Percentiles rank a stretch among this genome's conserved stretches.
These are phyloP conservation scores for Alternaria longipes DNA, from an alignment of 2,329 filamentous ascomycete genomes.

Conservation along the genomic window DNA sequence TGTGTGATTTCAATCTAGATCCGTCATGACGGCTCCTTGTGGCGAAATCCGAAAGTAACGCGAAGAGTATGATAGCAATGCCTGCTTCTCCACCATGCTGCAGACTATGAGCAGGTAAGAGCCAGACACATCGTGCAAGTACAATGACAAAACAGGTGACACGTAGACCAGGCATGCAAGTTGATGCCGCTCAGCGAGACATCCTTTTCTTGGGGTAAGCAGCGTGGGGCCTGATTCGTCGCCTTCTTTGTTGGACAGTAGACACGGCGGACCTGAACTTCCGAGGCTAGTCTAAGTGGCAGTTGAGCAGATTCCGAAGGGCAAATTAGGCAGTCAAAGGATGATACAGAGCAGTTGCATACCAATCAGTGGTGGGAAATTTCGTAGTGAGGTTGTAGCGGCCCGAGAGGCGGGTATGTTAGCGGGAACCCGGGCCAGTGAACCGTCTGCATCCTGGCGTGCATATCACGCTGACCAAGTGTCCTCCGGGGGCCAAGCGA, in stretches of 20 bases:
- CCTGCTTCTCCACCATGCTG: constrained; percentile 21
- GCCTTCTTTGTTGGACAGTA: constrained; percentile 26
- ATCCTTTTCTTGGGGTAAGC: constrained; percentile 31
- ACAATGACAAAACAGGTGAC: constrained; percentile 27
- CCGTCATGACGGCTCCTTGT: constrained; percentile 37
- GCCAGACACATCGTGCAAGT: constrained; percentile 29
- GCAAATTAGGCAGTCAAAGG: constrained; percentile 30
- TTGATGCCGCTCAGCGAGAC: constrained; percentile 28
- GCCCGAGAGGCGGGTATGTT: constrained; percentile 41
- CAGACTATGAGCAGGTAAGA: constrained; percentile 19
- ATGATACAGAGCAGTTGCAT: constrained; percentile 8
- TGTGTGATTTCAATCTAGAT: constrained; percentile 43
- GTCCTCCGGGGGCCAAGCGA: constrained; percentile 31
- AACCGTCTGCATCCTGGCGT: constrained; percentile 27
- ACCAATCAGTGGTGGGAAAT: constrained; percentile 48
- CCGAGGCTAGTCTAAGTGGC: constrained; percentile 40
- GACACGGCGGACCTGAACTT: constrained; percentile 48
- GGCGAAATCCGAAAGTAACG: constrained; percentile 36
- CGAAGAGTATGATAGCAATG: constrained; percentile 22
- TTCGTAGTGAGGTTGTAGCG: constrained; percentile 35
- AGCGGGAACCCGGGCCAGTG: constrained; percentile 42
- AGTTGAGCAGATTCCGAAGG: constrained; percentile 22
- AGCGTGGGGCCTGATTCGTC: constrained; percentile 36
- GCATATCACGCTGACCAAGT: constrained; percentile 34
- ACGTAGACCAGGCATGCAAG: constrained; percentile 35